Base-by-base conservation (phyloP, 495 filamentous ascomycete species). In the Penicillium goetzii region DNA sequence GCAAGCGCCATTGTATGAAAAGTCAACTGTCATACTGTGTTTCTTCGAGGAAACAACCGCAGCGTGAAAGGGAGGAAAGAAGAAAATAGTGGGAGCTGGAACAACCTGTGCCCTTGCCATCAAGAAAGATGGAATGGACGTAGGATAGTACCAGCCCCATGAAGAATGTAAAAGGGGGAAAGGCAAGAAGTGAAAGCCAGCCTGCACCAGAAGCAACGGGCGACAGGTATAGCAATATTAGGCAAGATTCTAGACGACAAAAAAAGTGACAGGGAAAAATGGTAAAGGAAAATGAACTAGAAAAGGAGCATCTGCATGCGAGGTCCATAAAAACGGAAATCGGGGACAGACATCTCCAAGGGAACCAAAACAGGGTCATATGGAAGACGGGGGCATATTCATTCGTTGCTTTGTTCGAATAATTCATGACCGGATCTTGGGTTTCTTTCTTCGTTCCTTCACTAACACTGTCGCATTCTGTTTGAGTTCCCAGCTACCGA, bases 321-420 rank as follows among this genome's bases (percentile, higher is more conserved):
- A 63, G 47, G 43, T 30, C 61, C 58, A 60, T 47, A 21, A 55
- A 26, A 38, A 28, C 7, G 47, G 51, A 19, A 30, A 25, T 33
- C 41, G 26, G 40, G 45, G 34, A 56, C 51, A 63, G 55, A 52
- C 25, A 52, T 58, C 34, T 55, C 25, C 26, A 57, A 33, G 14
- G 28, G 25, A 49, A 43, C 58, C 38, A 63, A 38, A 30, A 26
- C 28, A 38, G 34, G 38, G 58, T 69, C 60, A 66, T 64, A 62
- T 56, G 60, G 54, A 51, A 63, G 65, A 71, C 53, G 33, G 65
- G 68, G 70, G 67, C 64, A 63, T 71, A 67, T 71, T 67, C 70
- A 70, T 74, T 71, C 68, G 66, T 74, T 73, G 71, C 69, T 68
- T 55, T 61, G 65, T 65, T 66, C 50, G 64, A 68, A 69, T 69